phyloP scores from a whole-genome alignment of 1,284 basidiomycete species.

The Phaffia rhodozyma region DNA sequence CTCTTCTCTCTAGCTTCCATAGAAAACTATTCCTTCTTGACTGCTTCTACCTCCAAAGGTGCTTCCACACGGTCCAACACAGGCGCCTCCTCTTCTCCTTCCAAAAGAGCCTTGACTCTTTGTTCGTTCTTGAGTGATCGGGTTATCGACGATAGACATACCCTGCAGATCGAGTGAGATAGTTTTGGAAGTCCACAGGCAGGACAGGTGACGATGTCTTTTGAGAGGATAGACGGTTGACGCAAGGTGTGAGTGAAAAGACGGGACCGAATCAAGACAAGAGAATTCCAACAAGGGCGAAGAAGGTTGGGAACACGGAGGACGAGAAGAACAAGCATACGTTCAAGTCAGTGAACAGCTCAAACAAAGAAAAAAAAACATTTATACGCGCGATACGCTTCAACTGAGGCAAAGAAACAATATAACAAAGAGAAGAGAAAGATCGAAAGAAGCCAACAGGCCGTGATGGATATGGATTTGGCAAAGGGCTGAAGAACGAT shows the following conservation, averaged over 20 bases:
- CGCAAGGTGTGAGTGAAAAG: not conserved
- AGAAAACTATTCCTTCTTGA: too few species aligned
- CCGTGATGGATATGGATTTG: too few species aligned
- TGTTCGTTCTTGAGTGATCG: slow-evolving; percentile 30
- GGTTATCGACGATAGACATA: slow-evolving; percentile 68
- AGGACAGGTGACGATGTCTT: slow-evolving; percentile 85
- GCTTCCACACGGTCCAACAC: too few species aligned
- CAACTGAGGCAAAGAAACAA: too few species aligned
- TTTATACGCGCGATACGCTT: too few species aligned
- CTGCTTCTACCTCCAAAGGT: too few species aligned
- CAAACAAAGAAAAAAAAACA: too few species aligned
- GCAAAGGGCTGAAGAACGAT: not conserved
- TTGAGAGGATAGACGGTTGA: not conserved
- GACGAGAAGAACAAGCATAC: too few species aligned
- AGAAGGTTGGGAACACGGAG: too few species aligned
- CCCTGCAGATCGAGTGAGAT: slow-evolving; percentile 75
- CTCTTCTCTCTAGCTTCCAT: too few species aligned
- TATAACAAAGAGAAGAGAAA: slow-evolving; percentile 15
- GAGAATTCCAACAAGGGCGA: slow-evolving; percentile 13
- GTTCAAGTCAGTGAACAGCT: too few species aligned
- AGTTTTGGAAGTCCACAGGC: slow-evolving; percentile 81
- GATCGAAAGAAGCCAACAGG: slow-evolving; percentile 4
- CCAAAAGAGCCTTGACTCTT: not conserved
- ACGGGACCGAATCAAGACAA: not conserved
- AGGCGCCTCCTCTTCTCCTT: too few species aligned